Conservation (phyloP, 2,329 filamentous ascomycete genomes). For the Diaporthe velutina region DNA sequence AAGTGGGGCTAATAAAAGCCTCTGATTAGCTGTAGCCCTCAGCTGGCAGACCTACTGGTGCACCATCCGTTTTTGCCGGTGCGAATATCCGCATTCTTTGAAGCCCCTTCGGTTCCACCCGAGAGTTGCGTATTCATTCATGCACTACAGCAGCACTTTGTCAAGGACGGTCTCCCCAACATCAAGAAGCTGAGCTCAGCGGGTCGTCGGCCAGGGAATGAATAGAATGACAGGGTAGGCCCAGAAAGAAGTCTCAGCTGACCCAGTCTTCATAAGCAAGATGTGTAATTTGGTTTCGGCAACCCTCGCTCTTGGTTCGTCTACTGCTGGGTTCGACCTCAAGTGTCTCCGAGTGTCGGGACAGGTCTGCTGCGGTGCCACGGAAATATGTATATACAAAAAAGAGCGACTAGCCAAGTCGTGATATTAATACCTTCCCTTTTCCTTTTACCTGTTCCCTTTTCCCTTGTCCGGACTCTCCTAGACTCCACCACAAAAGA, state of each 20-base stretch:
- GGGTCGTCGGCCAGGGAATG: too few species aligned
- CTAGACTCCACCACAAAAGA: conserved; percentile 9
- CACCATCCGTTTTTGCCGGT: too few species aligned
- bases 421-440: not conserved
- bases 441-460: not conserved
- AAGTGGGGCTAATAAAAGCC: too few species aligned
- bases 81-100: too few species aligned
- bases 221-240: too few species aligned
- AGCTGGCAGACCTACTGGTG: too few species aligned
- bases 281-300: not conserved
- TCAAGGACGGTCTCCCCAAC: not conserved
- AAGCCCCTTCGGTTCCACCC: too few species aligned
- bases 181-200: not conserved
- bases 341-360: not conserved
- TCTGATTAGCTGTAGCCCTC: too few species aligned
- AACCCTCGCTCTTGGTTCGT: not conserved
- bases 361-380: not conserved
- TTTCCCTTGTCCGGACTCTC: not conserved
- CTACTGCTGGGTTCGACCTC: not conserved
- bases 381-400: conserved; percentile 21
- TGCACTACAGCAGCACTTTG: not conserved
- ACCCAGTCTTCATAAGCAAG: not conserved
- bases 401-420: conserved; percentile 1
- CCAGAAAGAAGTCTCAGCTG: not conserved
- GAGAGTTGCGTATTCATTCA: not conserved